These are phyloP conservation scores for Trichophyton mentagrophytes DNA, from an alignment of 2,329 filamentous ascomycete genomes.

Conservation along the genomic window DNA sequence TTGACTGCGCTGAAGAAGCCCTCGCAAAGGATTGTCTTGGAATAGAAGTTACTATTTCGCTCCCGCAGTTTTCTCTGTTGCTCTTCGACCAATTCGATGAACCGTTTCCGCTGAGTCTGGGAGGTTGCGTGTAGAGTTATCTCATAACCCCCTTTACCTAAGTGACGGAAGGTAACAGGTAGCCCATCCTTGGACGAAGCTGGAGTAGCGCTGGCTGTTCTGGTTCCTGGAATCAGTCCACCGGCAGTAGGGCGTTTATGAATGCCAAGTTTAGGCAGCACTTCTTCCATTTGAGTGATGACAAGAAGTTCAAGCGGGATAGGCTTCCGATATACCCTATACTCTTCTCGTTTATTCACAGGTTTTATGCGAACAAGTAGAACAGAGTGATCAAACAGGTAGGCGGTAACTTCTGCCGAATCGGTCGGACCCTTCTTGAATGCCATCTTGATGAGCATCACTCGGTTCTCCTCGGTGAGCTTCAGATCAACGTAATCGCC, in stretches of 20 bases:
- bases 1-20: slow-evolving; percentile 84
- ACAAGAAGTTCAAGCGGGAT: slow-evolving; percentile 88
- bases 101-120: slow-evolving; percentile 79
- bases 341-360: slow-evolving; percentile 84
- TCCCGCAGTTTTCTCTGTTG: slow-evolving; percentile 79
- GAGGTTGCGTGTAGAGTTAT: slow-evolving; percentile 77
- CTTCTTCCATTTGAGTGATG: slow-evolving; percentile 94
- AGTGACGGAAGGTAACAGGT: slow-evolving; percentile 90
- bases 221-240: slow-evolving; percentile 57
- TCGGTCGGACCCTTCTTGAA: slow-evolving; percentile 89
- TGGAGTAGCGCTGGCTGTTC: slow-evolving; percentile 37
- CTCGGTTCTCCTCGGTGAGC: slow-evolving; percentile 81
- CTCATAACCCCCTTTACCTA: slow-evolving; percentile 92
- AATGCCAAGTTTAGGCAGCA: slow-evolving; percentile 67
- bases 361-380: slow-evolving; percentile 83
- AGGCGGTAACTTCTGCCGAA: slow-evolving; percentile 79
- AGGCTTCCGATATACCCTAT: slow-evolving; percentile 87
- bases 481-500: slow-evolving; percentile 89
- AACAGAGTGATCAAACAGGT: slow-evolving; percentile 91
- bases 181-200: slow-evolving; percentile 59
- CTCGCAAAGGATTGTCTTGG: slow-evolving; percentile 58
- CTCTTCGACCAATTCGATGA: slow-evolving; percentile 87
- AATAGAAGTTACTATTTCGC: slow-evolving; percentile 55
- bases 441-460: slow-evolving; percentile 85
- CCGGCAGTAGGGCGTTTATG: slow-evolving; percentile 71